These are phyloP conservation scores for Ambrosia artemisiifolia DNA, from an alignment of 129 eudicot genomes.

Conservation along the genomic window DNA sequence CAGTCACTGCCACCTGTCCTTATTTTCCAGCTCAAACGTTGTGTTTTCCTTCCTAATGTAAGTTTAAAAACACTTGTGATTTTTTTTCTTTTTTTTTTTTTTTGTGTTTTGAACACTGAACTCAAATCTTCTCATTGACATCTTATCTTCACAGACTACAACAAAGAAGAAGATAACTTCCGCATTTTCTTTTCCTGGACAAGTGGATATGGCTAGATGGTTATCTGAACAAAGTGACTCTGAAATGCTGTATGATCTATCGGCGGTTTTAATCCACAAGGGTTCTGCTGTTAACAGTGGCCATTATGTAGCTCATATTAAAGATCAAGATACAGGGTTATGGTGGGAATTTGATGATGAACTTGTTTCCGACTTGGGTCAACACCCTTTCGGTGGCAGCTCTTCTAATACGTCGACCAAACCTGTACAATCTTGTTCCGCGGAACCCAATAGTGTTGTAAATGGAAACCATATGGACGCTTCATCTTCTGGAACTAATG, in stretches of 20 bases:
- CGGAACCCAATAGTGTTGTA: slow-evolving; percentile 30
- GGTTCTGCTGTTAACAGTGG: slow-evolving; percentile 97
- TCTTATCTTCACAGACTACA: slow-evolving; percentile 56
- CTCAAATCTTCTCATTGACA: background rate
- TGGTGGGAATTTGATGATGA: slow-evolving; percentile 99
- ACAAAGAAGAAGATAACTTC: slow-evolving; percentile 92
- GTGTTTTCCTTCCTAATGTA: slow-evolving; percentile 93
- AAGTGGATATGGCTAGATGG: slow-evolving; percentile 73
- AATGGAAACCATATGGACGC: slow-evolving; percentile 44
- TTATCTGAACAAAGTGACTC: slow-evolving; percentile 48
- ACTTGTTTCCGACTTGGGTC: slow-evolving; percentile 73
- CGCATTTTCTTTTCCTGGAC: slow-evolving; percentile 77
- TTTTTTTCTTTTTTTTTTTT: background rate
- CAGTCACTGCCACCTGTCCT: slow-evolving; percentile 86
- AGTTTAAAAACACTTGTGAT: slow-evolving; percentile 3
- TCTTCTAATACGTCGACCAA: slow-evolving; percentile 43
- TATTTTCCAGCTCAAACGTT: slow-evolving; percentile 97
- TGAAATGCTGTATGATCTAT: slow-evolving; percentile 60
- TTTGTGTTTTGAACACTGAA: background rate
- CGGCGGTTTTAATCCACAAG: slow-evolving; percentile 91
- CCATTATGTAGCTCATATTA: slow-evolving; percentile 92
- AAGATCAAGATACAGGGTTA: slow-evolving; percentile 72
- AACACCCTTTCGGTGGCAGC: slow-evolving; percentile 73
- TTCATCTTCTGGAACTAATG: slow-evolving; percentile 29
- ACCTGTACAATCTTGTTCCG: slow-evolving; percentile 32